Base-by-base conservation (phyloP, 2,329 filamentous ascomycete species). In the Colletotrichum acutatum region DNA sequence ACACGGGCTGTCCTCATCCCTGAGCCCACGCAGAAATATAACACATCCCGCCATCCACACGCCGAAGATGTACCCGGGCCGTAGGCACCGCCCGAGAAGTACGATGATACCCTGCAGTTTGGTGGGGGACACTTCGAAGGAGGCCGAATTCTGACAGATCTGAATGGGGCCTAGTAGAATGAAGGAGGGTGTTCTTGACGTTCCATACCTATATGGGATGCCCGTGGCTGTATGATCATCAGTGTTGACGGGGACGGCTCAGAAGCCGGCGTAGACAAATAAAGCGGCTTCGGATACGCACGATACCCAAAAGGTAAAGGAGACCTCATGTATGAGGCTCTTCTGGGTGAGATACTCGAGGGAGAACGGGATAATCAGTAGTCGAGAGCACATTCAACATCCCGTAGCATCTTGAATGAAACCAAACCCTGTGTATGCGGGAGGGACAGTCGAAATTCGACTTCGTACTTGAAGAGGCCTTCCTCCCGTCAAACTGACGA, bases 91-190 rank as follows among this genome's bases (percentile, higher is more conserved):
- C 5, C 61, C 28, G 19, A 49, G 19, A 22, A 52, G 16, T 28
- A 37, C 22, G 30, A 26, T 46, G 46, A 22, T 53, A 53, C 37
- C 12, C 34, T 71, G 37, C 56, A 42, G 54, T 60, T 67, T 37
- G 32, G 53, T n/a, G 63, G 60, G n/a, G 46, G 19, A 49, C 19
- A 63, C 3, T 14, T n/a, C 16, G 46, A 30, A 65, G 24, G 62
- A 65, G 71, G 71, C 66, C 58, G 66, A 66, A 66, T 66, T 60
- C n/a, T 71, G 71, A 73, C 64, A 68, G 62, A 56, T 52, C 52
- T 11, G 16, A 57, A 49, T 12, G 37, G 37, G 37, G 6, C 37
- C 6, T 19, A 19, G 37, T 42, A 42, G 37, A 42, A 42, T 42
- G 34, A 53, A 16, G n/a, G 37, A 34, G 28, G 52, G 24, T 37